These are phyloP conservation scores for Coniochaeta sp. DNA, from an alignment of 2,329 filamentous ascomycete species.

Conservation along the genomic window DNA sequence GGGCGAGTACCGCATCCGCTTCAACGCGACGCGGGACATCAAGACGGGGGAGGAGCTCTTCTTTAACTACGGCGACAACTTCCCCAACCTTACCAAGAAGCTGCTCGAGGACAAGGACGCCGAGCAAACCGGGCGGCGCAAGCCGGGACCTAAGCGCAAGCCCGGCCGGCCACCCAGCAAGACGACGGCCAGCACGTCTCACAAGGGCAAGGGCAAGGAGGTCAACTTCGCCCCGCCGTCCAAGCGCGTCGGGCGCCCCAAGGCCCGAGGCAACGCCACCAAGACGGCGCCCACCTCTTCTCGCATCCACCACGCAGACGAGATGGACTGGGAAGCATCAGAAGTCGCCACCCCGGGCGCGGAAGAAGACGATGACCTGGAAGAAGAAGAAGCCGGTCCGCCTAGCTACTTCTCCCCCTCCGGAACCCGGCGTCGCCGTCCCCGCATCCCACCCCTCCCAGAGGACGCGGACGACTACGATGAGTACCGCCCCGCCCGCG, in stretches of 20 bases:
- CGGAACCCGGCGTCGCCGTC: slow-evolving; percentile 3
- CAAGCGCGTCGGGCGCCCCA: not conserved
- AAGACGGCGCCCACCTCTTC: not conserved
- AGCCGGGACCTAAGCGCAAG: slow-evolving; percentile 8
- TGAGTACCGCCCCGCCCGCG: slow-evolving; percentile 11
- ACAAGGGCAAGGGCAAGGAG: not conserved
- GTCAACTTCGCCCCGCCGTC: not conserved
- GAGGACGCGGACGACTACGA: slow-evolving; percentile 14
- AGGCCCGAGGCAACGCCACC: not conserved
- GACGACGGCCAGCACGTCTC: not conserved
- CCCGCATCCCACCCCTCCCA: slow-evolving; percentile 4
- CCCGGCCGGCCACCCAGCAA: slow-evolving; percentile 5
- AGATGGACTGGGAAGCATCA: slow-evolving; percentile 2
- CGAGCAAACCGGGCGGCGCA: slow-evolving; percentile 5
- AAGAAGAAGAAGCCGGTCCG: not conserved
- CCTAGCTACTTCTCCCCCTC: not conserved
- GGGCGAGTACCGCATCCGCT: slow-evolving; percentile 68
- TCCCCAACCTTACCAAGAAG: slow-evolving; percentile 53
- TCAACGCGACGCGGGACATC: slow-evolving; percentile 62
- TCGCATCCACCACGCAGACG: not conserved
- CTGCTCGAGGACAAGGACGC: slow-evolving; percentile 29
- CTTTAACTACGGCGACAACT: slow-evolving; percentile 72
- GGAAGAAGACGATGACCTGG: slow-evolving; percentile 13
- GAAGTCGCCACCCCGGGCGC: slow-evolving; percentile 5
- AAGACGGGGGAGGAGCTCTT: slow-evolving; percentile 69